These are phyloP conservation scores for Delphinella strobiligena DNA, from an alignment of 2,329 filamentous ascomycete genomes.

Conservation along the genomic window DNA sequence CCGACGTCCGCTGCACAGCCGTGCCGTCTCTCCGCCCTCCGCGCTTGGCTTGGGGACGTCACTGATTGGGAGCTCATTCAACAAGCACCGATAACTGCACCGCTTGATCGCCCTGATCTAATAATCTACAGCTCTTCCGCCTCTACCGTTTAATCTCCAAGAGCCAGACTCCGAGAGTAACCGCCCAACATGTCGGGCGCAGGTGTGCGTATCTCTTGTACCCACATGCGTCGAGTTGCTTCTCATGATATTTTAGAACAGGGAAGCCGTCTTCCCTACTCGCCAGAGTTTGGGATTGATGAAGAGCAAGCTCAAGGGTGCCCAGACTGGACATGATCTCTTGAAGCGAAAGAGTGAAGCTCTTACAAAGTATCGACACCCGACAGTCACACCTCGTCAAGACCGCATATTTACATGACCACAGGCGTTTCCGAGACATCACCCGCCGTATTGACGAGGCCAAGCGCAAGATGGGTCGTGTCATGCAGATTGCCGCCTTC, in stretches of 20 bases:
- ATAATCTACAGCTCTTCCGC: too few relatives aligned
- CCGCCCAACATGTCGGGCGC: constrained; percentile 29
- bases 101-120: too few relatives aligned
- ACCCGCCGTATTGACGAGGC: constrained; percentile 95
- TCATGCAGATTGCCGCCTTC: constrained; percentile 98
- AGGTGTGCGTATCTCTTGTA: constrained; percentile 19
- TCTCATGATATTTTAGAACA: constrained; percentile 47
- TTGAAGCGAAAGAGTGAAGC: constrained; percentile 97
- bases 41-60: too few relatives aligned
- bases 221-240: background rate
- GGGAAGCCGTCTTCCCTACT: constrained; percentile 94
- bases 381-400: too few relatives aligned
- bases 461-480: constrained; percentile 97
- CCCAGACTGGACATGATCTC: constrained; percentile 70
- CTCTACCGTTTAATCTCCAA: too few relatives aligned
- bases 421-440: constrained; percentile 55
- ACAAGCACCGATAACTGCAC: too few relatives aligned
- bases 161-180: too few relatives aligned
- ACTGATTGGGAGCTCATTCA: too few relatives aligned
- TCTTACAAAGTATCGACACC: constrained; percentile 67
- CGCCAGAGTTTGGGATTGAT: constrained; percentile 93
- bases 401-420: too few relatives aligned
- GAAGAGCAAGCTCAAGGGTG: constrained; percentile 92
- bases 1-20: too few relatives aligned
- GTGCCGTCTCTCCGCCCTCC: too few relatives aligned